phyloP scores from a whole-genome alignment of 2,329 filamentous ascomycete genomes.

The Chrysoporthe deuterocubensis region DNA sequence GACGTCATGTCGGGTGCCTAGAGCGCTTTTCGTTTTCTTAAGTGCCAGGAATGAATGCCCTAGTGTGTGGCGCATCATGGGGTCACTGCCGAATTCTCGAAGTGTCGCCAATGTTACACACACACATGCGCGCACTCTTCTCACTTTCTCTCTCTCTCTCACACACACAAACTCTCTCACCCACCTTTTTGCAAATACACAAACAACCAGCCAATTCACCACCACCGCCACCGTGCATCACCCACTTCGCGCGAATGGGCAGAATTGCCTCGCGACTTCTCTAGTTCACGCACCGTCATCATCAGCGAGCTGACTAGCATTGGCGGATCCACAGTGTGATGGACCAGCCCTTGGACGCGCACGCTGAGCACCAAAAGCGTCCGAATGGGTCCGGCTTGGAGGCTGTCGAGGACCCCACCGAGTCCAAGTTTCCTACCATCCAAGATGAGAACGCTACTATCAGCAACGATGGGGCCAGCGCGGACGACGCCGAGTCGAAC shows the following conservation, averaged over 20 bases:
- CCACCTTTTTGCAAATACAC: not conserved
- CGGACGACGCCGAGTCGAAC: conserved; percentile 44
- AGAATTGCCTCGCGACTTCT: too few relatives aligned
- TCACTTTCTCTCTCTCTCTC: not conserved
- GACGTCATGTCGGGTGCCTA: not conserved
- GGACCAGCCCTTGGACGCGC: not conserved
- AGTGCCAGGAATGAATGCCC: not conserved
- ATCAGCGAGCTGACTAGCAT: not conserved
- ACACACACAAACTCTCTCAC: not conserved
- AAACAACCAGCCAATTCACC: too few relatives aligned
- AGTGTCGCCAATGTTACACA: too few relatives aligned
- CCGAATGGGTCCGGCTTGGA: not conserved
- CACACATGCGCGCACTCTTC: too few relatives aligned
- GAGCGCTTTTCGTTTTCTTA: not conserved
- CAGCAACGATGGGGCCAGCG: conserved; percentile 43
- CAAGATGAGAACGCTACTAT: conserved; percentile 36
- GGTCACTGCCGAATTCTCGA: not conserved
- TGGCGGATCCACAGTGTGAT: not conserved
- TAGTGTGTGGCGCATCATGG: not conserved
- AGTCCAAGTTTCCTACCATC: conserved; percentile 35
- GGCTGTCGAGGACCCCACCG: not conserved
- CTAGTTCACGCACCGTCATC: not conserved
- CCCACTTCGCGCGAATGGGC: too few relatives aligned
- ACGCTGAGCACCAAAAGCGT: not conserved
- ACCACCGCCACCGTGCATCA: too few relatives aligned